These are phyloP conservation scores for Tetragonia tetragonoides DNA, from an alignment of 148 eudicot genomes.

Conservation along the genomic window DNA sequence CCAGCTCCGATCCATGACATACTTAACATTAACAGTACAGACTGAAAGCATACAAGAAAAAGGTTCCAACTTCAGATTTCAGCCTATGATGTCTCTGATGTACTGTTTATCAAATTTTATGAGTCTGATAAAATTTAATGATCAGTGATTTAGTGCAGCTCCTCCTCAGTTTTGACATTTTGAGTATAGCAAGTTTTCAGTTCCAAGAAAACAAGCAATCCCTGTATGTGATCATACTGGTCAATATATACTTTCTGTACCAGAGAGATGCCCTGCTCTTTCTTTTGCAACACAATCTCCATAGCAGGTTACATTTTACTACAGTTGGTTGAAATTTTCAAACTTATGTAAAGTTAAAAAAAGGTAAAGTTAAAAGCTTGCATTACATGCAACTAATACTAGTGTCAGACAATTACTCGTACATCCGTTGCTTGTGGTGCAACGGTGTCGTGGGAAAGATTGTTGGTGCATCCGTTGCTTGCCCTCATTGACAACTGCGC, in stretches of 20 bases:
- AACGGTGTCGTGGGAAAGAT: conserved; percentile 7
- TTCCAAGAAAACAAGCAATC: too few species aligned
- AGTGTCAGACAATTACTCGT: not conserved
- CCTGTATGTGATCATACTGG: too few species aligned
- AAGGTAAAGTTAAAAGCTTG: not conserved
- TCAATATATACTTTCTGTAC: too few species aligned
- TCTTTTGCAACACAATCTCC: too few species aligned
- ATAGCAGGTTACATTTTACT: not conserved
- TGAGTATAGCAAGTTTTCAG: not conserved
- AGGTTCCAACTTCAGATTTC: not conserved
- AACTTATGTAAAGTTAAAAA: not conserved
- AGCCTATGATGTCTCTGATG: not conserved
- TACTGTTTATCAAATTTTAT: not conserved
- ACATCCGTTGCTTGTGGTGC: not conserved
- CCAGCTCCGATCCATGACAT: too few species aligned
- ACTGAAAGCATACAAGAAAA: too few species aligned
- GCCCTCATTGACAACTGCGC: conserved; percentile 1
- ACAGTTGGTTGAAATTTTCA: not conserved
- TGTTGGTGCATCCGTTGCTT: conserved; percentile 5
- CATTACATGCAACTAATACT: not conserved
- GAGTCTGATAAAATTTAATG: too few species aligned
- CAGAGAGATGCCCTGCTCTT: too few species aligned
- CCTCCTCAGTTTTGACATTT: not conserved
- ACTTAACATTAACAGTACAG: too few species aligned
- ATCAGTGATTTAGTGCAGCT: not conserved